These are phyloP conservation scores for Aurinia saxatilis DNA, from an alignment of 345 rosid genomes.

Conservation along the genomic window DNA sequence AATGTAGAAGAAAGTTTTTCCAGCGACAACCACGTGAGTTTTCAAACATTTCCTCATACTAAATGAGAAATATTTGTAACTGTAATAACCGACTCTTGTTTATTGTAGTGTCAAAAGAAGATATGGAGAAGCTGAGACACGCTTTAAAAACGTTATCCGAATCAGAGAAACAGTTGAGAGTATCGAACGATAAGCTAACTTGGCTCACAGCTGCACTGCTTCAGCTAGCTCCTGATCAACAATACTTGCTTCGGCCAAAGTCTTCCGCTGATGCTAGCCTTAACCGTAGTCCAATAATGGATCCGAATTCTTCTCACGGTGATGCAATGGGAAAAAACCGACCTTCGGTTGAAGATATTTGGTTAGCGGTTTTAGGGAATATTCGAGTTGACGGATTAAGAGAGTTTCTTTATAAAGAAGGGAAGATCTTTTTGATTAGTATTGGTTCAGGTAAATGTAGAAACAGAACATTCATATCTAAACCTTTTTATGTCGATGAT, in stretches of 20 bases:
- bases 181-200: constrained; percentile 82
- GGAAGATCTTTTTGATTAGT: constrained; percentile 70
- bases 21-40: constrained; percentile 70
- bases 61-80: neutral
- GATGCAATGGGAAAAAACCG: constrained; percentile 15
- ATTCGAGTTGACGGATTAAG: constrained; percentile 44
- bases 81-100: neutral
- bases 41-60: neutral
- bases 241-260: constrained; percentile 49
- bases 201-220: constrained; percentile 98
- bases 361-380: constrained; percentile 70
- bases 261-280: constrained; percentile 65
- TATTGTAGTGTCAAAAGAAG: constrained; percentile 74
- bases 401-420: constrained; percentile 79
- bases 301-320: neutral
- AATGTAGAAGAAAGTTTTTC: constrained; percentile 70
- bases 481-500: neutral
- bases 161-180: constrained; percentile 93
- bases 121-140: constrained; percentile 90
- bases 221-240: constrained; percentile 98
- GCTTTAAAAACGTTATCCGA: constrained; percentile 90
- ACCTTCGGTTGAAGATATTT: constrained; percentile 62
- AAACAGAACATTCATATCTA: neutral
- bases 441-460: constrained; percentile 66
- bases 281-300: constrained; percentile 34